Percentiles rank a stretch among this genome's conserved stretches.
Conservation (phyloP, 108 stramenopile genomes). For the Cyclotella atomus region DNA sequence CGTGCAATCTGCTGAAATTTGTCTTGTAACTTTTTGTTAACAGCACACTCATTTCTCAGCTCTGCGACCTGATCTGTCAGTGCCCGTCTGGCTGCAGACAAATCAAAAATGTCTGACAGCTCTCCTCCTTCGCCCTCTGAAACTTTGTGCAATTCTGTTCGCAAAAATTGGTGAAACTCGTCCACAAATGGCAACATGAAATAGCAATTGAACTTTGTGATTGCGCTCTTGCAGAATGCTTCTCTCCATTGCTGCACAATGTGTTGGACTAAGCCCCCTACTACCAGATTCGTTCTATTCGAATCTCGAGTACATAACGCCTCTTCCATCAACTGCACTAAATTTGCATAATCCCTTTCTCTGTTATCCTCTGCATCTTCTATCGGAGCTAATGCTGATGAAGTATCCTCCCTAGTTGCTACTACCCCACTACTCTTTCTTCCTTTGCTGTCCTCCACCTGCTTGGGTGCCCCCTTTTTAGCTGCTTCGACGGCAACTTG, state of each 20-base stretch:
- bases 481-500: constrained; percentile 68
- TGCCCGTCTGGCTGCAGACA: constrained; percentile 56
- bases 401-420: constrained; percentile 44
- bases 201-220: constrained; percentile 94
- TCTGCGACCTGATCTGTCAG: constrained; percentile 68
- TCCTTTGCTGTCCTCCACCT: constrained; percentile 46
- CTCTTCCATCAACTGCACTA: constrained; percentile 91
- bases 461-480: constrained; percentile 45
- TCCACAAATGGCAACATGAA: constrained; percentile 93
- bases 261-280: constrained; percentile 88
- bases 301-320: constrained; percentile 79
- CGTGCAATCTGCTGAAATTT: constrained; percentile 80
- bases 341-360: constrained; percentile 73
- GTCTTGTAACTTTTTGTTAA: constrained; percentile 81
- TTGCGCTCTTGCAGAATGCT: constrained; percentile 80
- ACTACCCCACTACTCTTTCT: constrained; percentile 42
- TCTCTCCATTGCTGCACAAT: constrained; percentile 89
- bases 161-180: constrained; percentile 84
- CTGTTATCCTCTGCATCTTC: constrained; percentile 56
- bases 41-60: constrained; percentile 81
- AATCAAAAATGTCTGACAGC: constrained; percentile 70
- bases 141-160: constrained; percentile 72
- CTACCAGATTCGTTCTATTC: constrained; percentile 81
- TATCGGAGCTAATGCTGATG: constrained; percentile 44
- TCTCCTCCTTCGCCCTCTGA: constrained; percentile 65